Evolutionary conservation across 768 basidiomycete species (phyloP), one percentile per base, ranked within the genome.

Genomic region (Amanita fuliginea): DNA sequence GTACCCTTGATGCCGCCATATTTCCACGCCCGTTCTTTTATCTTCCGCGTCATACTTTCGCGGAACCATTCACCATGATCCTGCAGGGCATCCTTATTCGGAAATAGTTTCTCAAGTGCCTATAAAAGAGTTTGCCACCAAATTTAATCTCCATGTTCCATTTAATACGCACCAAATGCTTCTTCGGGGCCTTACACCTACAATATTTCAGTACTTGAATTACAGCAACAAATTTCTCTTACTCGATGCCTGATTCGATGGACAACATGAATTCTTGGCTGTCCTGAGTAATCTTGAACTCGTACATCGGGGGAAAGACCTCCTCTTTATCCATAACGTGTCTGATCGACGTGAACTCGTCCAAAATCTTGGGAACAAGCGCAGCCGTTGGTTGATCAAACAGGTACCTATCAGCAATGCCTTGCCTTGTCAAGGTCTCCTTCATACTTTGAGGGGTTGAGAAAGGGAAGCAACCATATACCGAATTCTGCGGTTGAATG

Each of bases 381-480:
- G 55, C 33, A 5, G 66, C 21, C 2, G 56, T 50, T 4, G 75
- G 76, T 3, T 65, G 66, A n/a, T 60, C 61, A 55, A 73, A 75
- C 7, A 58, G 63, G 53, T 76, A 77, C 47, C 67, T 62, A 21
- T 57, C 57, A 4, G 59, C 62, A 18, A 71, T 54, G 1, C 65
- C 68, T 46, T 70, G 74, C 22, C 60, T 60, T 1, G 67, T 66
- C 19, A 78, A 60, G 21, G 60, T 65, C 6, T 65, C 55, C 49
- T 66, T 59, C 67, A 70, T 67, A 46, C 64, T 60, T 16, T 55
- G 52, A 13, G 83, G 83, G 0, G 76, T 75, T 64, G 80, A 67
- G 71, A 86, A 80, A 9, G 86, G 83, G 71, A 83, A 87, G 54
- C 75, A 67, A 1, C 70, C 75, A 56, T 84, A 82, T 13, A 69